Evolutionary conservation across 2,329 filamentous ascomycete genomes (phyloP).

Genomic region (Erysiphe neolycopersici): DNA sequence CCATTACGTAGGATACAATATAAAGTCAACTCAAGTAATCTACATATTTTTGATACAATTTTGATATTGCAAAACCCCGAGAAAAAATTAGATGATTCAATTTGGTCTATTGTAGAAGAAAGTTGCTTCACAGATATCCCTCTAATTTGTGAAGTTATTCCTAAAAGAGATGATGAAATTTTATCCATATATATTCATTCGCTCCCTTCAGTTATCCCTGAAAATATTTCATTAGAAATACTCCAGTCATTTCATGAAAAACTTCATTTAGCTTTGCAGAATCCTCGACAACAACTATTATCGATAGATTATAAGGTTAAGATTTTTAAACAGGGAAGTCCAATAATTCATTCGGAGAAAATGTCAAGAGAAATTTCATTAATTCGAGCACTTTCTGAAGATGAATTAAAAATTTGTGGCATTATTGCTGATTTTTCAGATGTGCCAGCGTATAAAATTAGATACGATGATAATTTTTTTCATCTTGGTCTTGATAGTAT

Average conservation of each 20-base stretch:
- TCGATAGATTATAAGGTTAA: slow-evolving; percentile 4
- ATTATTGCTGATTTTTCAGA: slow-evolving; percentile 26
- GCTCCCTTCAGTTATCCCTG: slow-evolving; percentile 18
- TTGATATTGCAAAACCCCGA: slow-evolving; percentile 47
- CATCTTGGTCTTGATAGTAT: slow-evolving; percentile 82
- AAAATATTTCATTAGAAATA: slow-evolving; percentile 4
- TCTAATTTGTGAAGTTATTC: slow-evolving; percentile 48
- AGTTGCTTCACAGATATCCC: slow-evolving; percentile 46
- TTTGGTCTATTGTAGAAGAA: slow-evolving; percentile 32
- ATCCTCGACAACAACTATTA: slow-evolving; percentile 11
- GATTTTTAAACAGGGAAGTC: slow-evolving; percentile 1
- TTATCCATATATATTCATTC: slow-evolving; percentile 37
- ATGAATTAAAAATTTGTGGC: slow-evolving; percentile 18
- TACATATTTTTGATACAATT: slow-evolving; percentile 50
- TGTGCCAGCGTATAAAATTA: slow-evolving; percentile 23
- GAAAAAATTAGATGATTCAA: slow-evolving; percentile 24
- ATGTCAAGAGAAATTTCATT: neutral
- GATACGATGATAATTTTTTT: slow-evolving; percentile 45
- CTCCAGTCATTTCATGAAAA: slow-evolving; percentile 7
- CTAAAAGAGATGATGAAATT: slow-evolving; percentile 22
- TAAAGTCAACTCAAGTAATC: slow-evolving; percentile 18
- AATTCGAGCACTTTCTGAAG: slow-evolving; percentile 3
- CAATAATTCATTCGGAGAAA: neutral
- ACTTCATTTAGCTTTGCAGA: slow-evolving; percentile 6
- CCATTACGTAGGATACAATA: slow-evolving; percentile 45